Evolutionary conservation across 1,139 yeast species (phyloP).

Genomic region (Yamadazyma atmosphaerica): DNA sequence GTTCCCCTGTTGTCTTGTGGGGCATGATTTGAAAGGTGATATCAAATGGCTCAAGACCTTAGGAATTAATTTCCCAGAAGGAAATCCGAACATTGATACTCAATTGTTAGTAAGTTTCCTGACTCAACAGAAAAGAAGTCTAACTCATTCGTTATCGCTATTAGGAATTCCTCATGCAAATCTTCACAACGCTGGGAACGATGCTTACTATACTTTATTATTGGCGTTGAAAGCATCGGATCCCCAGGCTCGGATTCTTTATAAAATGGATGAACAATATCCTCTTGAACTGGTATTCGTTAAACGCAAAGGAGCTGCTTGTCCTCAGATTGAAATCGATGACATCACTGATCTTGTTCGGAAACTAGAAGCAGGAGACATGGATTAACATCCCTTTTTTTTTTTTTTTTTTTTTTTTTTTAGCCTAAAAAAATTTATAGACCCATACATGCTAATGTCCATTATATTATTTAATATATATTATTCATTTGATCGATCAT

Average conservation of each 20-base stretch:
- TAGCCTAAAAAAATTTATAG: no score
- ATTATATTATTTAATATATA: conserved; percentile 9
- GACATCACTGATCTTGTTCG: neutral
- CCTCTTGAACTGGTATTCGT: conserved; percentile 2
- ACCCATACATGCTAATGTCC: no score
- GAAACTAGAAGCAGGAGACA: neutral
- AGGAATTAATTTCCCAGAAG: conserved; percentile 48
- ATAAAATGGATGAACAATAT: conserved; percentile 22
- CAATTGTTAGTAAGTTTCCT: conserved; percentile 28
- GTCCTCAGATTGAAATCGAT: conserved; percentile 2
- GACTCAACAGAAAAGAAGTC: conserved; percentile 42
- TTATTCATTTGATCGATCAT: conserved; percentile 15
- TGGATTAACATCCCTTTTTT: neutral
- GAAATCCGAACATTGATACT: conserved; percentile 50
- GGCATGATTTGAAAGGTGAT: conserved; percentile 70
- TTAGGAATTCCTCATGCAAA: conserved; percentile 61
- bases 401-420: conserved; percentile 1
- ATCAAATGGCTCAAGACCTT: conserved; percentile 49
- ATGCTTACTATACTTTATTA: conserved; percentile 66
- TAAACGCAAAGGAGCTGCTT: neutral
- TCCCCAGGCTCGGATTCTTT: conserved; percentile 43
- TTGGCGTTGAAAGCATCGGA: conserved; percentile 55
- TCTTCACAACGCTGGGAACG: conserved; percentile 84
- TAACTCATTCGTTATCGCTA: conserved; percentile 51
- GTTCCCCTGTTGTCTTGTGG: conserved; percentile 48